These are phyloP conservation scores for Colletotrichum spinosum DNA, from an alignment of 2,329 filamentous ascomycete species.

Conservation along the genomic window DNA sequence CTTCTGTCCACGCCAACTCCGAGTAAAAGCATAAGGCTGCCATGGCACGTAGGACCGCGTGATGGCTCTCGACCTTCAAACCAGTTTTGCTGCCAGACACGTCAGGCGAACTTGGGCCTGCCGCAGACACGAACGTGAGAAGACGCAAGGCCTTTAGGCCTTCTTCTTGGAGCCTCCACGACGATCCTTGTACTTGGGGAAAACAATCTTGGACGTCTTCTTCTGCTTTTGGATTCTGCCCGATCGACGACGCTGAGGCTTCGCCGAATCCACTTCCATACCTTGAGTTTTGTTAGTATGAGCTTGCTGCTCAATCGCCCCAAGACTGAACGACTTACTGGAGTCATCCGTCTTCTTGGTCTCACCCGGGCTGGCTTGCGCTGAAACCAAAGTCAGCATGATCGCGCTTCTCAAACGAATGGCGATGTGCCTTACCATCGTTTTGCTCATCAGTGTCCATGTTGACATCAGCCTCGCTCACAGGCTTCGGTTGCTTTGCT, in stretches of 20 bases:
- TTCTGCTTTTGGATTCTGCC: conserved; percentile 67
- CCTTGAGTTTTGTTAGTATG: conserved; percentile 45
- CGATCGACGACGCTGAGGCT: conserved; percentile 49
- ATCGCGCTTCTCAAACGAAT: background rate
- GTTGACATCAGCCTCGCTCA: conserved; percentile 59
- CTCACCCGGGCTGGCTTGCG: conserved; percentile 43
- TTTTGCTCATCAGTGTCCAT: conserved; percentile 55
- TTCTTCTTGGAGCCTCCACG: conserved; percentile 56
- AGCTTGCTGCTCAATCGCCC: no score
- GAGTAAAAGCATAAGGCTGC: conserved; percentile 1
- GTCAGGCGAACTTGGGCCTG: background rate
- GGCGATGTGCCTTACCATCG: conserved; percentile 18
- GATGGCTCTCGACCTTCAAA: no score
- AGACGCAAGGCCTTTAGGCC: conserved; percentile 28
- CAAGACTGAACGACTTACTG: conserved; percentile 9
- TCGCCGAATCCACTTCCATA: conserved; percentile 69
- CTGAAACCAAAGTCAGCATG: conserved; percentile 38
- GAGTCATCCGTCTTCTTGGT: conserved; percentile 44
- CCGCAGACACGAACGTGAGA: conserved; percentile 1
- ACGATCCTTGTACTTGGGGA: conserved; percentile 67
- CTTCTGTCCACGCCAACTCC: conserved; percentile 19
- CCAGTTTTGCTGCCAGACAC: background rate
- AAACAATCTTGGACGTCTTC: conserved; percentile 69
- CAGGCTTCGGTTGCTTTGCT: conserved; percentile 80
- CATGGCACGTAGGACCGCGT: background rate